Base-by-base conservation (phyloP, 1,139 yeast genomes). In the Geotrichum phurueaensis region DNA sequence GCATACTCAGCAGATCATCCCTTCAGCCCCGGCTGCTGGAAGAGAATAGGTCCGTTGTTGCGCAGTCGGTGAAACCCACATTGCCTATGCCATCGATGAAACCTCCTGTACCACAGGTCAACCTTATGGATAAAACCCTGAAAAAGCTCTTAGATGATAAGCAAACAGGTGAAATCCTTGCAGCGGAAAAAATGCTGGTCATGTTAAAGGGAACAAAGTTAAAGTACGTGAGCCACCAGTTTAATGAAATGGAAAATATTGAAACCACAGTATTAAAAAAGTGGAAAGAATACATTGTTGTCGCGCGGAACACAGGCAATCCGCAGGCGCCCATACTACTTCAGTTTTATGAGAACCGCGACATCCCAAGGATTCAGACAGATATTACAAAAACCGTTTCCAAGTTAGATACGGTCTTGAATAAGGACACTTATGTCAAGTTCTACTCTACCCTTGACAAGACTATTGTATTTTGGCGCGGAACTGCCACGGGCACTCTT, bases 241-340 rank as follows among this genome's bases (percentile, higher is more conserved):
- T 76, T 59, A 75, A 76, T 25, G 88, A 84, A 62, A 74, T 75
- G 18, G 86, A 81, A 60, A 75, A 80, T 1, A 75, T 79, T 49
- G 84, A 81, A 59, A 76, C 89, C 0, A 73, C 85, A 56, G 78
- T 87, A 1, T 65, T 78, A n/a, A 90, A 87, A 62, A 75, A 89
- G 54, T 89, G 96, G 94, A 82, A 80, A 62, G 96, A 90, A 69
- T 87, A 83, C 68, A 74, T 82, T 43, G 85, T 86, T 1, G 88
- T 86, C 3, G 83, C 86, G 0, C 75, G 94, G 61, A 81, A 82
- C 51, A 82, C 87, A 0, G 83, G 82, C 29, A 74, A 78, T 60
- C 59, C 68, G 0, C 75, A 73, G 1, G 73, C 75, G 9, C 89
- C 91, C 0, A 70, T 89, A 1, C 71, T 77, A 1, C 65, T 89